Percentiles rank a stretch among this genome's conserved stretches.
phyloP scores from a whole-genome alignment of 495 filamentous ascomycete genomes.

The Xylaria acuta region DNA sequence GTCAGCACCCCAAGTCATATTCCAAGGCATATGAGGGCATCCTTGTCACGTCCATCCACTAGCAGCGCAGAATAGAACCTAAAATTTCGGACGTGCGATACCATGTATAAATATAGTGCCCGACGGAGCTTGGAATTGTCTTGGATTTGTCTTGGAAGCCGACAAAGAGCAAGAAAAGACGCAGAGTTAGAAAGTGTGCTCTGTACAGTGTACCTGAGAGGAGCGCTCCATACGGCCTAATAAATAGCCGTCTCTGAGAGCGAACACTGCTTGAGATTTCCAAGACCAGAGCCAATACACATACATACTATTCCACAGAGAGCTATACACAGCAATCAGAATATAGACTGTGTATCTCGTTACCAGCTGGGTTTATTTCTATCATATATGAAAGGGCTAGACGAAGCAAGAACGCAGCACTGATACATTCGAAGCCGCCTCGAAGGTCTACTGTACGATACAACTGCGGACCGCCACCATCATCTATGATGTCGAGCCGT shows the following conservation, averaged over 20 bases:
- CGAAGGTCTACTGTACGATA: neutral
- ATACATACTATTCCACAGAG: neutral
- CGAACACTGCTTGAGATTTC: neutral
- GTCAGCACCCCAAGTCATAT: neutral
- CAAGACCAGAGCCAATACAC: neutral
- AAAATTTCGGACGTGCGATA: neutral
- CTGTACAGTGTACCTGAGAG: neutral
- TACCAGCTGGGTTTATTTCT: neutral
- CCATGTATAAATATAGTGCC: neutral
- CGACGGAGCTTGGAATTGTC: too few species aligned
- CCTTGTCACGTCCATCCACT: neutral
- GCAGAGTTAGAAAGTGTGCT: neutral
- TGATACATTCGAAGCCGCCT: neutral
- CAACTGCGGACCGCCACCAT: neutral
- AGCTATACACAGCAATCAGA: neutral
- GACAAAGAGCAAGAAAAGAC: neutral
- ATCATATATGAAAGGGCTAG: neutral
- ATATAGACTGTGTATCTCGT: neutral
- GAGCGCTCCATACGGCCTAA: neutral
- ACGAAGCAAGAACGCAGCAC: neutral
- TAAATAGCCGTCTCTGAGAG: neutral
- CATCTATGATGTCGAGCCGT: slow-evolving; percentile 13
- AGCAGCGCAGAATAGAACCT: neutral
- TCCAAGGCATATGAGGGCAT: neutral
- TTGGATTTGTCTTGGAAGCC: neutral